These are phyloP conservation scores for Hyaloperonospora brassicae DNA, from an alignment of 352 stramenopile species.

Conservation along the genomic window DNA sequence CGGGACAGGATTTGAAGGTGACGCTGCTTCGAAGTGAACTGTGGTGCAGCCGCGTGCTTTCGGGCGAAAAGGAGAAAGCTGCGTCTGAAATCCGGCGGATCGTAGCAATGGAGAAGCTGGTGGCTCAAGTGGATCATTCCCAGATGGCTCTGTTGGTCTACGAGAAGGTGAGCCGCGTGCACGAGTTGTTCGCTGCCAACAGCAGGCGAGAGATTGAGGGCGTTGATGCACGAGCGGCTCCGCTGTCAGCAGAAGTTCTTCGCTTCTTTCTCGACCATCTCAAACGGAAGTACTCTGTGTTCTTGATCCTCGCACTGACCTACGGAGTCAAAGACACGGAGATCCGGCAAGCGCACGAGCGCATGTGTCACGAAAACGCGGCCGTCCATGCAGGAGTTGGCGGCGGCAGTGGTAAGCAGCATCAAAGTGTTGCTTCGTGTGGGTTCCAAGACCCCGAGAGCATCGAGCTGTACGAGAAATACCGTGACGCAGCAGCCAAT, in stretches of 20 bases:
- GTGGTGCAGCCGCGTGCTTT: conserved; percentile 76
- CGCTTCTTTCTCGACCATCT: conserved; percentile 82
- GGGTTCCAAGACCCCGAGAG: conserved; percentile 74
- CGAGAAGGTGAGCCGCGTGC: conserved; percentile 83
- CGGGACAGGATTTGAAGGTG: conserved; percentile 72
- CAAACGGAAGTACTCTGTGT: conserved; percentile 84
- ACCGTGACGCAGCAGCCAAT: conserved; percentile 68
- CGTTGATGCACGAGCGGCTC: conserved; percentile 33
- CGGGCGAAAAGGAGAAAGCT: conserved; percentile 74
- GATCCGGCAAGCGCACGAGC: conserved; percentile 73
- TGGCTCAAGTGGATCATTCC: conserved; percentile 65
- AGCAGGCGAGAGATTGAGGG: conserved; percentile 65
- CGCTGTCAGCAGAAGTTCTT: conserved; percentile 51
- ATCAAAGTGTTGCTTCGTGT: conserved; percentile 43
- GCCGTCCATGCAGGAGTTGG: conserved; percentile 66
- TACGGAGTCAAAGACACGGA: conserved; percentile 70
- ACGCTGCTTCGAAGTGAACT: conserved; percentile 81
- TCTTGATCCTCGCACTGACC: conserved; percentile 72
- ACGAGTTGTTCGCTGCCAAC: conserved; percentile 78
- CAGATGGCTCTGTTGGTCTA: conserved; percentile 83
- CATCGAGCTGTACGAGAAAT: conserved; percentile 78
- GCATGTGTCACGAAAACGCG: conserved; percentile 76
- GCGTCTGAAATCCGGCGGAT: conserved; percentile 78
- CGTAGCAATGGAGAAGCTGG: conserved; percentile 79
- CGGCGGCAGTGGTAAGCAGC: conserved; percentile 50